phyloP scores from a whole-genome alignment of 306 rosid species.

The Corylus avellana region DNA sequence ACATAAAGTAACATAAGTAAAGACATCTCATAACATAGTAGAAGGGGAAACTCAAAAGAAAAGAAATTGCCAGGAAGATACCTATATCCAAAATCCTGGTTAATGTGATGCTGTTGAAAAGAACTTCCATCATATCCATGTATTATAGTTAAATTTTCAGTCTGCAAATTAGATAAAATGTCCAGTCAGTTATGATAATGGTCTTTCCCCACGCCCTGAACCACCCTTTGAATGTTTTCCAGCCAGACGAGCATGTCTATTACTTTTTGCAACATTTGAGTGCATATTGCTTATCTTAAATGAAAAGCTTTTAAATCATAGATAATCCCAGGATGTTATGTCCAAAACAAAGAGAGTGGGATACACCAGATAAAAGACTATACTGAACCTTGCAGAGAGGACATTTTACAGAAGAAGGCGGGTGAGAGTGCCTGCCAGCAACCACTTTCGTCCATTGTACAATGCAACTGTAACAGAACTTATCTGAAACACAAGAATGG shows the following conservation, averaged over 20 bases:
- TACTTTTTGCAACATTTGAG: neutral
- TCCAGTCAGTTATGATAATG: constrained; percentile 19
- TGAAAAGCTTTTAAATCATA: neutral
- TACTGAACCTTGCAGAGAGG: constrained; percentile 89
- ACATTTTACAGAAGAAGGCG: constrained; percentile 63
- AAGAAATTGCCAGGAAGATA: constrained; percentile 29
- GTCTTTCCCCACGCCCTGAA: neutral
- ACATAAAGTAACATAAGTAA: constrained; percentile 17
- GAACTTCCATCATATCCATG: constrained; percentile 64
- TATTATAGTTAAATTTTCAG: constrained; percentile 59
- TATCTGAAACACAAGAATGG: constrained; percentile 55
- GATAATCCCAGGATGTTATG: neutral
- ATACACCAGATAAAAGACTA: neutral
- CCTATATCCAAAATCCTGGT: constrained; percentile 52
- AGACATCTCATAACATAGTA: constrained; percentile 5
- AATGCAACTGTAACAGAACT: constrained; percentile 84
- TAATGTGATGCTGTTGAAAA: constrained; percentile 60
- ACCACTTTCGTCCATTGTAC: constrained; percentile 83
- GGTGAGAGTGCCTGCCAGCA: constrained; percentile 47
- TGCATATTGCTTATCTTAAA: constrained; percentile 8
- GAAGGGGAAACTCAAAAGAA: neutral
- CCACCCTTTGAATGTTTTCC: neutral
- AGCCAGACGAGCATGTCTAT: neutral
- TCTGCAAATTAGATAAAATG: constrained; percentile 42
- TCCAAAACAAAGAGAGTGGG: neutral